Conservation (phyloP, 352 stramenopile genomes). For the Globisporangium takayamanum region DNA sequence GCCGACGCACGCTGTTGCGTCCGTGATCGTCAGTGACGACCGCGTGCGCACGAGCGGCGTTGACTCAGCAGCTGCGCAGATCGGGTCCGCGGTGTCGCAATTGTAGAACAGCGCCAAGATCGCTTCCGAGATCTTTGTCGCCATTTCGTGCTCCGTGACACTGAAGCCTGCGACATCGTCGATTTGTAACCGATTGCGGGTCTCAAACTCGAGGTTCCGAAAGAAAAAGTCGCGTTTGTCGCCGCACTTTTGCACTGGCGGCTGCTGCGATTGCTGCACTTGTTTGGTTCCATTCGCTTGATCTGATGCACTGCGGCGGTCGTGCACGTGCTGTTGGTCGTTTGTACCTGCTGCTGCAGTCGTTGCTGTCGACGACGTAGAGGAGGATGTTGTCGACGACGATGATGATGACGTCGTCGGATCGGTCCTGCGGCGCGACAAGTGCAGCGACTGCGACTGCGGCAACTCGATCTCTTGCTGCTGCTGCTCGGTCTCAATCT, state of each 20-base stretch:
- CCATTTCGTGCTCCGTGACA: constrained; percentile 78
- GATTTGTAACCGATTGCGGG: constrained; percentile 59
- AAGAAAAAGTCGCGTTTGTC: constrained; percentile 87
- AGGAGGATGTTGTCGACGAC: neutral
- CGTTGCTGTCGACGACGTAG: neutral
- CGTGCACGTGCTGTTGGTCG: constrained; percentile 2
- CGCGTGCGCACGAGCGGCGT: constrained; percentile 11
- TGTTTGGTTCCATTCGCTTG: neutral
- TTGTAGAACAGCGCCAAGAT: constrained; percentile 39
- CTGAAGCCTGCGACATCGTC: constrained; percentile 75
- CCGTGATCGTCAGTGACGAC: constrained; percentile 51
- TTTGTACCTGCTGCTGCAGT: neutral
- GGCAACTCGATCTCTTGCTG: neutral
- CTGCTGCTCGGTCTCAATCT: constrained; percentile 24
- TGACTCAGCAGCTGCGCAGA: constrained; percentile 1
- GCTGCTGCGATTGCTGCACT: neutral
- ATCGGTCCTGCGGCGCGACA: constrained; percentile 2
- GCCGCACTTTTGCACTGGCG: constrained; percentile 43
- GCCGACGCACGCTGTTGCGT: constrained; percentile 74
- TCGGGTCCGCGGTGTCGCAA: constrained; percentile 9
- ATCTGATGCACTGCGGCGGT: neutral
- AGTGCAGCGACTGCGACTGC: neutral
- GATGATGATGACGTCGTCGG: too few relatives aligned
- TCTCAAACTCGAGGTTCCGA: constrained; percentile 60
- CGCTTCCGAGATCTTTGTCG: constrained; percentile 60